phyloP scores from a whole-genome alignment of 768 basidiomycete genomes.

The Artomyces pyxidatus region DNA sequence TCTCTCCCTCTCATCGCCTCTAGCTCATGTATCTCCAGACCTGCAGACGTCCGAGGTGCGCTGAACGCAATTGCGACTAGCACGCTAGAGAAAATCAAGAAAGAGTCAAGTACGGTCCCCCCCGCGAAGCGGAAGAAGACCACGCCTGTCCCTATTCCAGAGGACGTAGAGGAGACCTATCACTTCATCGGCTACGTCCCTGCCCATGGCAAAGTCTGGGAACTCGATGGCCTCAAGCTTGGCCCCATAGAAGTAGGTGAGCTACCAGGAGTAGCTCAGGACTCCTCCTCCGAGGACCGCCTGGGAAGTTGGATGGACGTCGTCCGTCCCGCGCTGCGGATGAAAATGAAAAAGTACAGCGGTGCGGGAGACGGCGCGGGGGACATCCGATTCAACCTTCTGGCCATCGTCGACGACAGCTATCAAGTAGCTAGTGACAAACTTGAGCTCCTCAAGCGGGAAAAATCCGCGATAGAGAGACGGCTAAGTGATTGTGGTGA shows the following conservation, averaged over 20 bases:
- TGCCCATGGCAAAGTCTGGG: constrained; percentile 59
- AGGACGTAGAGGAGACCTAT: constrained; percentile 37
- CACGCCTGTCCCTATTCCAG: constrained; percentile 17
- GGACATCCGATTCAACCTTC: constrained; percentile 51
- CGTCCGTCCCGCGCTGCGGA: constrained; percentile 48
- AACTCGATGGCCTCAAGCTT: constrained; percentile 55
- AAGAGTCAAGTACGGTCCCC: constrained; percentile 30
- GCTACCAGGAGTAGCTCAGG: constrained; percentile 21
- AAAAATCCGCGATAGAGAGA: constrained; percentile 37
- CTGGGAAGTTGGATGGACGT: constrained; percentile 61
- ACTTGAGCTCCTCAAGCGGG: constrained; percentile 44
- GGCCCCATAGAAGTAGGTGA: constrained; percentile 61
- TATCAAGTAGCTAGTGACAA: constrained; percentile 43
- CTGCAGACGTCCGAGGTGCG: constrained; percentile 49
- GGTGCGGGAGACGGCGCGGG: constrained; percentile 30
- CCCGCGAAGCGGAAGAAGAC: constrained; percentile 25
- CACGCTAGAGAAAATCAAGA: constrained; percentile 37
- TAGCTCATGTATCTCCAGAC: too few relatives aligned
- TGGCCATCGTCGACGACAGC: constrained; percentile 49
- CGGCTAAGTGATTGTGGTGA: constrained; percentile 27
- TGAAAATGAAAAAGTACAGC: constrained; percentile 55
- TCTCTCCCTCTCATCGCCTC: too few relatives aligned
- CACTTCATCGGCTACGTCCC: constrained; percentile 65
- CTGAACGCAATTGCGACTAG: constrained; percentile 36
- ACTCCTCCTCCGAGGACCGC: constrained; percentile 3